Evolutionary conservation across 2,329 filamentous ascomycete genomes (phyloP), one percentile per base, ranked within the genome.

Genomic region (Beauveria asiatica): DNA sequence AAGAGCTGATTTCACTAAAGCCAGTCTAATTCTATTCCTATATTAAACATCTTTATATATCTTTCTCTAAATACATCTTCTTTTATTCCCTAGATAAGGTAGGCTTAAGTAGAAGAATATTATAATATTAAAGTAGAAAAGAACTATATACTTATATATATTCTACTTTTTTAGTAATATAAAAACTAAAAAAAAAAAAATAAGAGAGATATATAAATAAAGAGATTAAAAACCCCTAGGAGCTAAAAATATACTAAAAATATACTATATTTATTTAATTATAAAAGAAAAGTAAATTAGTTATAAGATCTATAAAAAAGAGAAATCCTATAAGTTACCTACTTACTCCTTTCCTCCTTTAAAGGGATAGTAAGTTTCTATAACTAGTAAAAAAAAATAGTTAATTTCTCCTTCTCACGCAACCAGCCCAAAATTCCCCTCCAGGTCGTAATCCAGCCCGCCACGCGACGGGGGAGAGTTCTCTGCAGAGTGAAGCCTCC

Each of bases 401-500:
- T 80, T 83, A 65, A 74, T 76, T 71, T 76, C 75, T 78, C 82
- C 77, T 82, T 82, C 81, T 78, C 78, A 73, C 73, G 70, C 71
- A 71, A 69, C 74, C 74, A 78, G 75, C 77, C 79, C 83, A 85
- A 80, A 75, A 51, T 62, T 73, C 82, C 81, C 80, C 78, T 71
- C 78, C 75, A 79, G 77, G 79, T 80, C 83, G 84, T 86, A 73
- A 80, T 87, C 84, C 84, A 83, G 75, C 78, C 76, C 83, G 85
- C 85, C 84, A 87, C 79, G 79, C 80, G 80, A 85, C 82, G 84
- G 84, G 83, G 83, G 82, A 83, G 80, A 84, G 78, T 73, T 73
- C 84, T 86, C 82, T 87, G 84, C 84, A 85, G 83, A 85, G 84
- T 87, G 82, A 87, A 75, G 61, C 84, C 84, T 86, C 84, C 80